Evolutionary conservation across 2,329 filamentous ascomycete species (phyloP).

Genomic region (Colletotrichum limetticola): DNA sequence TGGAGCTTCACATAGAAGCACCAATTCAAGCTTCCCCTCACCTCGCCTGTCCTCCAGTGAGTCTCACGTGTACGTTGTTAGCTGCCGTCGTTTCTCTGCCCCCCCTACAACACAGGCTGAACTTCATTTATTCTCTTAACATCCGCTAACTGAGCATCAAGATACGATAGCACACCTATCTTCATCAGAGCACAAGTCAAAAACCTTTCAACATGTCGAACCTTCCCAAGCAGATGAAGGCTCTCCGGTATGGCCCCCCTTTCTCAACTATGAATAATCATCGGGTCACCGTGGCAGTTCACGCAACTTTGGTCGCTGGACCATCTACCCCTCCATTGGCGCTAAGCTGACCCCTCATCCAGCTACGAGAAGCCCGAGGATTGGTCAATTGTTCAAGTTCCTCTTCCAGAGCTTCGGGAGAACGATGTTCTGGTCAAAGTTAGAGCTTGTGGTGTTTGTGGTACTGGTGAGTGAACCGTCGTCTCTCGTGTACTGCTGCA

Average conservation of each 20-base stretch:
- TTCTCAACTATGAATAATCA: neutral
- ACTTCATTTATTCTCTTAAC: neutral
- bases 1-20: neutral
- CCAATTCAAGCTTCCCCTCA: slow-evolving; percentile 8
- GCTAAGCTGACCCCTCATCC: slow-evolving; percentile 37
- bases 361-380: slow-evolving; percentile 72
- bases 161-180: neutral
- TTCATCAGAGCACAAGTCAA: neutral
- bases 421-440: slow-evolving; percentile 74
- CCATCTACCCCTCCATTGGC: slow-evolving; percentile 30
- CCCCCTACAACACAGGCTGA: neutral
- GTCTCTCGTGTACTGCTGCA: neutral
- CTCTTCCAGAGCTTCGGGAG: slow-evolving; percentile 68
- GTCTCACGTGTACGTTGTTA: neutral
- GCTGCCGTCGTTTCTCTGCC: neutral
- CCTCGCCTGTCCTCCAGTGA: neutral
- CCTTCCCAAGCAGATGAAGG: slow-evolving; percentile 69
- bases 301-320: slow-evolving; percentile 15
- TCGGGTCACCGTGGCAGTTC: neutral
- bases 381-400: slow-evolving; percentile 70
- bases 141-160: slow-evolving; percentile 4
- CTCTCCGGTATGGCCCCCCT: slow-evolving; percentile 61
- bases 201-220: slow-evolving; percentile 47
- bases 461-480: slow-evolving; percentile 55
- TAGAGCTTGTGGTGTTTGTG: slow-evolving; percentile 73